These are phyloP conservation scores for Colletotrichum musicola DNA, from an alignment of 2,329 filamentous ascomycete species.

Conservation along the genomic window DNA sequence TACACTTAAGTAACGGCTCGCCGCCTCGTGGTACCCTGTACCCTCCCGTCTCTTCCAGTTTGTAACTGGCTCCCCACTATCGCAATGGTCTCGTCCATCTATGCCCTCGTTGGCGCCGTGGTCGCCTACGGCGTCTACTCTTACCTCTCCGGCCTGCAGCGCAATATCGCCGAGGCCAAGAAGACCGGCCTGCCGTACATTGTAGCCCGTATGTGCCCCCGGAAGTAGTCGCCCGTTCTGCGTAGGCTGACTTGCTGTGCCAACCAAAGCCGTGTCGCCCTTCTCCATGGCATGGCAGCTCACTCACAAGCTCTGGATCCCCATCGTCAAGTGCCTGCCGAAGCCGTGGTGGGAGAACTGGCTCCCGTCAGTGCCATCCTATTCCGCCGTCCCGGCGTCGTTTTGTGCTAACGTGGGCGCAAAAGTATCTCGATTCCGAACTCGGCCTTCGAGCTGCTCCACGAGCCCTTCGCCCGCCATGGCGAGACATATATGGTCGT, in stretches of 20 bases:
- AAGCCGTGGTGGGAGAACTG: constrained; percentile 67
- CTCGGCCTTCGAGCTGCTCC: constrained; percentile 68
- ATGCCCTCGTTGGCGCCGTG: constrained; percentile 50
- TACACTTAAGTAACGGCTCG: no score
- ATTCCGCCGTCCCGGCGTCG: not conserved
- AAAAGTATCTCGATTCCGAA: constrained; percentile 68
- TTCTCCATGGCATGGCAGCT: constrained; percentile 69
- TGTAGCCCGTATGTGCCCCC: constrained; percentile 61
- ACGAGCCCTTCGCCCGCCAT: constrained; percentile 68
- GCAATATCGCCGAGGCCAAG: constrained; percentile 64
- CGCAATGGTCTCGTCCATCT: constrained; percentile 53
- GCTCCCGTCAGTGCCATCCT: constrained; percentile 64
- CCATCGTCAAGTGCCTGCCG: constrained; percentile 68
- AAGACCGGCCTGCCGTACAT: constrained; percentile 65
- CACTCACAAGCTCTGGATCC: constrained; percentile 65
- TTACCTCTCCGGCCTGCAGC: constrained; percentile 50
- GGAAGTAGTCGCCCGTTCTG: not conserved
- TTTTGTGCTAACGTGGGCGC: constrained; percentile 29
- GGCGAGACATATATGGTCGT: constrained; percentile 77
- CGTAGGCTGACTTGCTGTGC: not conserved
- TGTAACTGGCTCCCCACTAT: not conserved
- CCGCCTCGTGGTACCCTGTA: no score
- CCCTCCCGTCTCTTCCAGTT: no score
- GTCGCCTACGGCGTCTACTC: constrained; percentile 50
- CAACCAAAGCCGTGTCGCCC: constrained; percentile 57